Evolutionary conservation across 352 stramenopile genomes (phyloP).

Genomic region (Aphanomyces stellatus): DNA sequence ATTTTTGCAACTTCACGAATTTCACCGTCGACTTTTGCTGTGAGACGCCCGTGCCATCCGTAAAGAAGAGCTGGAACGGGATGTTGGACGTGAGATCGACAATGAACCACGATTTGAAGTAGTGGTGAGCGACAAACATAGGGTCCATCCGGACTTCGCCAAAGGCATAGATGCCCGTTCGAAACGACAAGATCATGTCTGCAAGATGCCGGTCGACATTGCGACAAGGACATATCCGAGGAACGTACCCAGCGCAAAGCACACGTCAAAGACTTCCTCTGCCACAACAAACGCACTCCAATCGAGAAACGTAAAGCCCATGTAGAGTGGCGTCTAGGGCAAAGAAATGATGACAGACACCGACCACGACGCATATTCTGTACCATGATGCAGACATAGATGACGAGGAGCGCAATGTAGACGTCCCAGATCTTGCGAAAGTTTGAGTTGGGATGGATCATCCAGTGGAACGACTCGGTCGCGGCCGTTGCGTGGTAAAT

Average conservation of each 20-base stretch:
- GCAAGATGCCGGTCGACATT: not conserved
- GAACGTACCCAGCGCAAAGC: slow-evolving; percentile 48
- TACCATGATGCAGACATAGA: slow-evolving; percentile 76
- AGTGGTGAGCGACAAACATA: slow-evolving; percentile 45
- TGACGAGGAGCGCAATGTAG: slow-evolving; percentile 45
- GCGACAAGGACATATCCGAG: not conserved
- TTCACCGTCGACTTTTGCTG: slow-evolving; percentile 37
- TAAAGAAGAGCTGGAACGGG: slow-evolving; percentile 48
- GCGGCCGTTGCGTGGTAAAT: slow-evolving; percentile 76
- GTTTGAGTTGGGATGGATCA: slow-evolving; percentile 77
- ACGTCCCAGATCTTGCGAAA: slow-evolving; percentile 61
- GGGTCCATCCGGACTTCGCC: slow-evolving; percentile 77
- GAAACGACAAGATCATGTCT: slow-evolving; percentile 77
- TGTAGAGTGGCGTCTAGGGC: slow-evolving; percentile 33
- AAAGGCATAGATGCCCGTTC: slow-evolving; percentile 63
- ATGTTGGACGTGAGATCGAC: slow-evolving; percentile 79
- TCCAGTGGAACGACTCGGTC: slow-evolving; percentile 39
- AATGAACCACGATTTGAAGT: slow-evolving; percentile 75
- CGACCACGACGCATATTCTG: no score
- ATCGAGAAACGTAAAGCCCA: slow-evolving; percentile 62
- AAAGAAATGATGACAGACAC: not conserved
- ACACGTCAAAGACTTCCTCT: slow-evolving; percentile 66
- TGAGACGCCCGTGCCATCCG: slow-evolving; percentile 42
- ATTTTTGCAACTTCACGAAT: slow-evolving; percentile 75
- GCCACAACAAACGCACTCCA: slow-evolving; percentile 37